Evolutionary conservation across 345 rosid genomes (phyloP).

Genomic region (Aegle marmelos): DNA sequence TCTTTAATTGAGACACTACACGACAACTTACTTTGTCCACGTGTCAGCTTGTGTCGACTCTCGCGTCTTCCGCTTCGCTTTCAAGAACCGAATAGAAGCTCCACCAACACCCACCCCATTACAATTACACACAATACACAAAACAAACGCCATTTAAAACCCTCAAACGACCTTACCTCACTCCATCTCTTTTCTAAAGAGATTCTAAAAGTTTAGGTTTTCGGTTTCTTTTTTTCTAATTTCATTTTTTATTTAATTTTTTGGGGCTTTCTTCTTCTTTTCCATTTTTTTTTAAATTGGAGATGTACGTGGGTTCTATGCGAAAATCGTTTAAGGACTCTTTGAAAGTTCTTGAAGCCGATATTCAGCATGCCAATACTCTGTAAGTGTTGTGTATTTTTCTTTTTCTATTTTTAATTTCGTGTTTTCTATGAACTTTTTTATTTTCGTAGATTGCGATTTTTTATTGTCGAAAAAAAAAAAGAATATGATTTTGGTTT

Average conservation of each 20-base stretch:
- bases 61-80: constrained; percentile 21
- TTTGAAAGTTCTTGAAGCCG: constrained; percentile 64
- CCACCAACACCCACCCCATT: constrained; percentile 22
- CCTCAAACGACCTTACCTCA: neutral
- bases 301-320: constrained; percentile 52
- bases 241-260: neutral
- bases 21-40: constrained; percentile 17
- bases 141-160: neutral
- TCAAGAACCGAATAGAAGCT: constrained; percentile 25
- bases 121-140: no score
- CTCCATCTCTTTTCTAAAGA: neutral
- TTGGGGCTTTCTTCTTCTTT: neutral
- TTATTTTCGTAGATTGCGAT: neutral
- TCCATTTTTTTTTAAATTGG: neutral
- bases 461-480: no score
- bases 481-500: neutral
- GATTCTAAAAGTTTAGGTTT: constrained; percentile 13
- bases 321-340: constrained; percentile 52
- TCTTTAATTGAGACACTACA: constrained; percentile 9
- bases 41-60: constrained; percentile 19
- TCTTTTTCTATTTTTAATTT: neutral
- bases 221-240: neutral
- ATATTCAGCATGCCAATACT: constrained; percentile 67
- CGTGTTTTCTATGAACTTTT: neutral
- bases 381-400: constrained; percentile 38